Conservation (phyloP, 2,329 filamentous ascomycete species). For the Sclerotinia subarctica region DNA sequence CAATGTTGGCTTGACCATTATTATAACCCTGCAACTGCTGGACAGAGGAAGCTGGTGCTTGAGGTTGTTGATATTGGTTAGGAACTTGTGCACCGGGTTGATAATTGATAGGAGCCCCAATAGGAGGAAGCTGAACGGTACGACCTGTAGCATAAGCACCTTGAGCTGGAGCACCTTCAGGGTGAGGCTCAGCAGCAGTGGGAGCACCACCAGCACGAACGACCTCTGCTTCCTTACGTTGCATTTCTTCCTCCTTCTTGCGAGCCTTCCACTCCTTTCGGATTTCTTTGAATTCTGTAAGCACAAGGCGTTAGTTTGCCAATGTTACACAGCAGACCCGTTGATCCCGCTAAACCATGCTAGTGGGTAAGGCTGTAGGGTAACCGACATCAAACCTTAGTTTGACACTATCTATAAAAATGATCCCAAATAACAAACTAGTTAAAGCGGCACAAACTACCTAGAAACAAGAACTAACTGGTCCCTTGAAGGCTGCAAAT, state of each 20-base stretch:
- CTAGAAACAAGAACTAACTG: slow-evolving; percentile 16
- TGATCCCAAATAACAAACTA: slow-evolving; percentile 21
- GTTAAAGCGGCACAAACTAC: slow-evolving; percentile 25
- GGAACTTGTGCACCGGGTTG: slow-evolving; percentile 55
- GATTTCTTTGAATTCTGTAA: slow-evolving; percentile 89
- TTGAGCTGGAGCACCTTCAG: slow-evolving; percentile 50
- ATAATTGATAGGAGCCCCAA: slow-evolving; percentile 57
- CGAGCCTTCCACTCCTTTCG: slow-evolving; percentile 98
- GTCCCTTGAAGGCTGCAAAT: background rate
- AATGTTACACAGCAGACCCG: slow-evolving; percentile 36
- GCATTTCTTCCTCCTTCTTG: slow-evolving; percentile 96
- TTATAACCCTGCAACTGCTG: slow-evolving; percentile 57
- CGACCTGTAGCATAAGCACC: slow-evolving; percentile 48
- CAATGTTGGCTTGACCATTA: slow-evolving; percentile 31
- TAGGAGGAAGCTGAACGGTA: slow-evolving; percentile 65
- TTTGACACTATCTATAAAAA: slow-evolving; percentile 44
- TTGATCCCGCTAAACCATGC: slow-evolving; percentile 40
- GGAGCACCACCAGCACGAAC: slow-evolving; percentile 60
- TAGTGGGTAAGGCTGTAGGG: slow-evolving; percentile 42
- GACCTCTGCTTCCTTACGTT: slow-evolving; percentile 87
- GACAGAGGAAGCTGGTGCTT: slow-evolving; percentile 50
- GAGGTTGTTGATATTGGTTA: slow-evolving; percentile 19
- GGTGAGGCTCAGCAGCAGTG: slow-evolving; percentile 52
- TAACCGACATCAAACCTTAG: slow-evolving; percentile 50
- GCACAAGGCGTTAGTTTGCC: slow-evolving; percentile 31